phyloP scores from a whole-genome alignment of 1,284 basidiomycete species.

The Meira nashicola region DNA sequence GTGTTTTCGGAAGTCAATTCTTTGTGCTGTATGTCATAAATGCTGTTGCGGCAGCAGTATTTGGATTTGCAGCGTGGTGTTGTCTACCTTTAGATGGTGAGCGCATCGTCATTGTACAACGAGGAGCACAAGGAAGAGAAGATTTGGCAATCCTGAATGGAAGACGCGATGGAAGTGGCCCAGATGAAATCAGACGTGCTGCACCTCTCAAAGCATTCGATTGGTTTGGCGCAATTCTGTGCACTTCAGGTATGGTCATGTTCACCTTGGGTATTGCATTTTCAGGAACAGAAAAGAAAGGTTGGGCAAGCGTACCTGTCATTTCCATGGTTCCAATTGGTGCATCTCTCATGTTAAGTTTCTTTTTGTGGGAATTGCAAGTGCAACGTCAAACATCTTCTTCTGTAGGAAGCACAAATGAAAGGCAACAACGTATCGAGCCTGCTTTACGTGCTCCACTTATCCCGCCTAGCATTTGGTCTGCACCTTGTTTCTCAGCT shows the following conservation, averaged over 20 bases:
- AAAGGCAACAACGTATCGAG: not conserved
- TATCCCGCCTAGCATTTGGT: constrained; percentile 40
- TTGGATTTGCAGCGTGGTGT: constrained; percentile 57
- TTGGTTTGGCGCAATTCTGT: constrained; percentile 72
- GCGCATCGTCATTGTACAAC: not conserved
- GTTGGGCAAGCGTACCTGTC: constrained; percentile 65
- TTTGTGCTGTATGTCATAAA: constrained; percentile 62
- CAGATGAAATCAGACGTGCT: not conserved
- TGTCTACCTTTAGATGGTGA: constrained; percentile 55
- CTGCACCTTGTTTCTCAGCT: constrained; percentile 46
- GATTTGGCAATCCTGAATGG: not conserved
- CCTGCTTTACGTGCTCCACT: constrained; percentile 18
- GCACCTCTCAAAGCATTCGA: constrained; percentile 58
- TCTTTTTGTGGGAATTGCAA: constrained; percentile 67
- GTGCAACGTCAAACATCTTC: constrained; percentile 54
- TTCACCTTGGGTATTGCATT: constrained; percentile 75
- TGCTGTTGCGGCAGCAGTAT: constrained; percentile 60
- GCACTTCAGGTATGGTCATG: constrained; percentile 70
- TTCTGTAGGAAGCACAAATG: not conserved
- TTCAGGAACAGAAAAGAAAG: constrained; percentile 64
- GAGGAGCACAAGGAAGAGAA: not conserved
- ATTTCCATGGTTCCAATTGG: constrained; percentile 63
- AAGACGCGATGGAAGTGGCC: not conserved
- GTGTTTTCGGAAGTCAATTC: constrained; percentile 63
- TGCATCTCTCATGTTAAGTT: constrained; percentile 61